Evolutionary conservation across 2,329 filamentous ascomycete genomes (phyloP).

Genomic region (Chaetothyriales sp.): DNA sequence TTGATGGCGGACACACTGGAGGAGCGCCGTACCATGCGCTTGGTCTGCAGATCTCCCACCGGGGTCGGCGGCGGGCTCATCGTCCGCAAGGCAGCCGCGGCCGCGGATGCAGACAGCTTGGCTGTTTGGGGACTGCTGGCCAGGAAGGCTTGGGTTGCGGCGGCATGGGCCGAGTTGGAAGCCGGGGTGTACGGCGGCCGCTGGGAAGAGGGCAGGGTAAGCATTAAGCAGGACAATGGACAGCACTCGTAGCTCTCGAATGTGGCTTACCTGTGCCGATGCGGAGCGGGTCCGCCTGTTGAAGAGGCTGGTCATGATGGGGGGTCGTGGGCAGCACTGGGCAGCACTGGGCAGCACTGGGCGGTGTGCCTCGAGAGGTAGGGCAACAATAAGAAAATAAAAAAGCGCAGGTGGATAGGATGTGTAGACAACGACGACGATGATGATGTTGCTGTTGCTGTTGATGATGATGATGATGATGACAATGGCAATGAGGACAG

Average conservation of each 20-base stretch:
- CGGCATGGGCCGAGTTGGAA: conserved; percentile 59
- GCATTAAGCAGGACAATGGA: conserved; percentile 5
- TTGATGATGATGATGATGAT: neutral
- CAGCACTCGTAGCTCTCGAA: conserved; percentile 1
- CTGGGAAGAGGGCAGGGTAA: conserved; percentile 8
- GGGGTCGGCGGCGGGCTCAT: conserved; percentile 63
- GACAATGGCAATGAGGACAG: neutral
- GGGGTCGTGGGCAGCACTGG: neutral
- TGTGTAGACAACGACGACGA: neutral
- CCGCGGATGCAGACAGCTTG: conserved; percentile 68
- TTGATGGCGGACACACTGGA: conserved; percentile 37
- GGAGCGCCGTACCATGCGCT: conserved; percentile 61
- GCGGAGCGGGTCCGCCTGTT: conserved; percentile 23
- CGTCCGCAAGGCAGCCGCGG: conserved; percentile 67
- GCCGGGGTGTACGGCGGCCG: conserved; percentile 49
- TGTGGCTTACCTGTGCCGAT: conserved; percentile 15
- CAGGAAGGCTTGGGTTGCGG: conserved; percentile 67
- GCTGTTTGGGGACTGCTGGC: conserved; percentile 47
- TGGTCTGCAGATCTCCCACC: conserved; percentile 72
- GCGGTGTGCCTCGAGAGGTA: neutral
- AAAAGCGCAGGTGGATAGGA: neutral
- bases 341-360: neutral
- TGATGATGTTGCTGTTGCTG: neutral
- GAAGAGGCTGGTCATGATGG: conserved; percentile 17
- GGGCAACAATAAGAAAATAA: neutral